Evolutionary conservation across 257 asterid species (phyloP), one percentile per base, ranked within the genome.

Genomic region (Solanum megistacrolobum): DNA sequence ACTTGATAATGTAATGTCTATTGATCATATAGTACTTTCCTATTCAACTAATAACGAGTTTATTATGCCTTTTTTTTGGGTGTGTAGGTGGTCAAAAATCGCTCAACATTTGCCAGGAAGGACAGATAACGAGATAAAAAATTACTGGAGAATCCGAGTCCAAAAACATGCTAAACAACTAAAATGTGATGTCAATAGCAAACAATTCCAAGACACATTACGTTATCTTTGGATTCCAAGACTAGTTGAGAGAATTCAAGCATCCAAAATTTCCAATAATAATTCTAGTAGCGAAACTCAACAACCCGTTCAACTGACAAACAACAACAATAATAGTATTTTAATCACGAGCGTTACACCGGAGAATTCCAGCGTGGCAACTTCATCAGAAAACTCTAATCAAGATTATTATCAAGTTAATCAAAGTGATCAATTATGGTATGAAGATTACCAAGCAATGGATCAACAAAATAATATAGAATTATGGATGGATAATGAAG

Each of bases 141-240:
- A 95, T 21, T 95, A 95, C 85, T 96, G 97, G 98, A 94, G 96
- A 84, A 96, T 95, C 7, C 89, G 95, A n/a, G 98, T 94, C 1
- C 98, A 96, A 60, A 96, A 96, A 88, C 98, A 96, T 91, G 98
- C 98, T 0, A 96, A 96, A 89, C 97, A 93, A 91, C 97, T 96
- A 88, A 96, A 96, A 88, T 94, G 98, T 79, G 98, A 95, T 92
- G 98, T 96, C 68, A 95, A 94, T 95, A 94, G 98, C 94, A 96
- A 94, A 92, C 95, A 94, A 92, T 95, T 95, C 87, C 93, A 95
- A 86, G 99, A 96, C 89, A 90, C 96, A 94, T 92, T 95, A 94
- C 94, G 97, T 32, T 92, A 96, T 83, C 90, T 94, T 11, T 96
- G 98, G 98, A 95, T 95, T 94, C 98, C 98, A 3, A 89, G 98